A percentile compares a stretch with the other conserved stretches of the same genome.
These are phyloP conservation scores for Cryptococcus sp. DNA, from an alignment of 1,284 basidiomycete species.

Conservation along the genomic window DNA sequence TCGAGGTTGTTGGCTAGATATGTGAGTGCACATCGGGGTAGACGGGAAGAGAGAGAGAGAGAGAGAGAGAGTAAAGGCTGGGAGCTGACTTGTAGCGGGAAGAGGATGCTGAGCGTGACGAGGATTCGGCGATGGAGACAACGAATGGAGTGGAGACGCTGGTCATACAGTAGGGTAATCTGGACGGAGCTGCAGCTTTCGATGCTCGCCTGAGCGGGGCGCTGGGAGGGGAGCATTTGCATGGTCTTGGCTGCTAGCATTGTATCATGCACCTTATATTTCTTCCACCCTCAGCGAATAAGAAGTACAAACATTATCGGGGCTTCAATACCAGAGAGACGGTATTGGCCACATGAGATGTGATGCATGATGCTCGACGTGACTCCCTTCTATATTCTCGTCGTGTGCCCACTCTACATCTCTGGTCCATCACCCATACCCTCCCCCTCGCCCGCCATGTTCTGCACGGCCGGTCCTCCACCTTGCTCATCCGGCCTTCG, in stretches of 20 bases:
- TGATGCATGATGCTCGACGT: too few relatives aligned
- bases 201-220: not conserved
- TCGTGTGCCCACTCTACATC: slow-evolving; percentile 14
- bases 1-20: slow-evolving; percentile 42
- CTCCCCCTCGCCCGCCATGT: slow-evolving; percentile 39
- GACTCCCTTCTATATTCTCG: too few relatives aligned
- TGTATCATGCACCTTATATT: slow-evolving; percentile 1
- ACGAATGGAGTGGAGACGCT: slow-evolving; percentile 48
- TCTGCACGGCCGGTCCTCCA: slow-evolving; percentile 40
- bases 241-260: not conserved
- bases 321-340: too few relatives aligned
- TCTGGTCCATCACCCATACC: slow-evolving; percentile 34
- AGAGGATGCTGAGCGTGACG: slow-evolving; percentile 54
- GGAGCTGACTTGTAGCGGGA: slow-evolving; percentile 30
- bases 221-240: not conserved
- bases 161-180: not conserved
- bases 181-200: not conserved
- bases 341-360: too few relatives aligned
- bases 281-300: slow-evolving; percentile 2
- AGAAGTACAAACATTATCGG: too few relatives aligned
- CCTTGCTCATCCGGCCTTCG: slow-evolving; percentile 48
- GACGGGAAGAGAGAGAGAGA: slow-evolving; percentile 62
- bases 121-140: slow-evolving; percentile 27
- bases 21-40: slow-evolving; percentile 44
- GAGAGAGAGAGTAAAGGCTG: slow-evolving; percentile 54